These are phyloP conservation scores for Lotus japonicus DNA, from an alignment of 306 rosid species.

Conservation along the genomic window DNA sequence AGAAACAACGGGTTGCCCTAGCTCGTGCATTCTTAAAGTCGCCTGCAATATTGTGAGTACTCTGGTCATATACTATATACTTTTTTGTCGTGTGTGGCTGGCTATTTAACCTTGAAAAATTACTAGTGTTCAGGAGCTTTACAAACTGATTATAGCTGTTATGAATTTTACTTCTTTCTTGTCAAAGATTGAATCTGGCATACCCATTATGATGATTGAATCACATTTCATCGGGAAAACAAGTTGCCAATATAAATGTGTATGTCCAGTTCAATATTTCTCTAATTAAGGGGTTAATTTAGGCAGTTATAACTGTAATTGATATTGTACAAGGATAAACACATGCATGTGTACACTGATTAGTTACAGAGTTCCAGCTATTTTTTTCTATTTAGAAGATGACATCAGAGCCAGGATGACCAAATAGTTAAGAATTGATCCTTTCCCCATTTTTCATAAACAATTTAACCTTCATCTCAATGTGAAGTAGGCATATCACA, in stretches of 20 bases:
- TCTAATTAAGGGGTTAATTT: background rate
- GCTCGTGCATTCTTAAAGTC: slow-evolving; percentile 97
- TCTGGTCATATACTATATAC: slow-evolving; percentile 7
- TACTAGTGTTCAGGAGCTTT: background rate
- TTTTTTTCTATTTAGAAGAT: too few species aligned
- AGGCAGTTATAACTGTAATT: background rate
- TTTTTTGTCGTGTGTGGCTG: background rate
- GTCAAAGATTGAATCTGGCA: background rate
- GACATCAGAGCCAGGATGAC: too few species aligned
- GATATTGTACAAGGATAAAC: background rate
- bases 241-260: background rate
- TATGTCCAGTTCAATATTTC: background rate
- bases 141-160: background rate
- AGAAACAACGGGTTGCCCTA: slow-evolving; percentile 95
- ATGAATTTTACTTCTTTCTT: background rate
- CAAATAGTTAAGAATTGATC: too few species aligned
- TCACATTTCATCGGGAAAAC: background rate
- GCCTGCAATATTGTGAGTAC: slow-evolving; percentile 76
- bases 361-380: background rate
- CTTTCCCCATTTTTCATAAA: too few species aligned
- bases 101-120: background rate
- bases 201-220: background rate
- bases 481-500: too few species aligned
- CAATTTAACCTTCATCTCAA: too few species aligned
- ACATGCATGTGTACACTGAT: background rate